Conservation (phyloP, 2,329 filamentous ascomycete species). For the Didymella lethalis region DNA sequence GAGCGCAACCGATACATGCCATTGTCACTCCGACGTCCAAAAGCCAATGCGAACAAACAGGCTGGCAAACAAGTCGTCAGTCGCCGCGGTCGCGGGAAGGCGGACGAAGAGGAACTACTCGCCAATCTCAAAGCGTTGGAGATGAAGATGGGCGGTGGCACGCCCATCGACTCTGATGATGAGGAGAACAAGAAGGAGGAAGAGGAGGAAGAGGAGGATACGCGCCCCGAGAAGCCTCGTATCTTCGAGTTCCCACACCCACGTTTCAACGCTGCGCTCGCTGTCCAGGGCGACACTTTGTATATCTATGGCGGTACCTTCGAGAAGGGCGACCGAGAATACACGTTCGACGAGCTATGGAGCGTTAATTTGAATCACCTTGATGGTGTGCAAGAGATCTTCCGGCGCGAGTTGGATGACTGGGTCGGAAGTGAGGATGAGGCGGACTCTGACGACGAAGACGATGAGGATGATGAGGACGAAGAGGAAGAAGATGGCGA, state of each 20-base stretch:
- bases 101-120: constrained; percentile 89
- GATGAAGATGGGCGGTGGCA: constrained; percentile 70
- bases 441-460: constrained; percentile 58
- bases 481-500: constrained; percentile 48
- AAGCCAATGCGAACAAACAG: constrained; percentile 70
- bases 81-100: constrained; percentile 76
- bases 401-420: constrained; percentile 82
- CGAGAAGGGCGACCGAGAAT: constrained; percentile 93
- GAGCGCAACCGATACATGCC: constrained; percentile 96
- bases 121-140: constrained; percentile 86
- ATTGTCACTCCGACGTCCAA: constrained; percentile 76
- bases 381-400: constrained; percentile 92
- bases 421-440: constrained; percentile 69
- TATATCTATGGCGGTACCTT: constrained; percentile 96
- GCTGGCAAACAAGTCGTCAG: constrained; percentile 47
- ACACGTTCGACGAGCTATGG: constrained; percentile 94
- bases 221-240: constrained; percentile 62
- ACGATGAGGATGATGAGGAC: constrained; percentile 42
- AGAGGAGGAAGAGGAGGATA: constrained; percentile 59
- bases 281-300: constrained; percentile 89
- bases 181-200: constrained; percentile 42
- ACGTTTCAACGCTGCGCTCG: constrained; percentile 88
- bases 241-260: constrained; percentile 86
- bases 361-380: constrained; percentile 93
- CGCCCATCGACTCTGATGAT: constrained; percentile 48